phyloP scores from a whole-genome alignment of 2,329 filamentous ascomycete species.

The Fusarium sp. region DNA sequence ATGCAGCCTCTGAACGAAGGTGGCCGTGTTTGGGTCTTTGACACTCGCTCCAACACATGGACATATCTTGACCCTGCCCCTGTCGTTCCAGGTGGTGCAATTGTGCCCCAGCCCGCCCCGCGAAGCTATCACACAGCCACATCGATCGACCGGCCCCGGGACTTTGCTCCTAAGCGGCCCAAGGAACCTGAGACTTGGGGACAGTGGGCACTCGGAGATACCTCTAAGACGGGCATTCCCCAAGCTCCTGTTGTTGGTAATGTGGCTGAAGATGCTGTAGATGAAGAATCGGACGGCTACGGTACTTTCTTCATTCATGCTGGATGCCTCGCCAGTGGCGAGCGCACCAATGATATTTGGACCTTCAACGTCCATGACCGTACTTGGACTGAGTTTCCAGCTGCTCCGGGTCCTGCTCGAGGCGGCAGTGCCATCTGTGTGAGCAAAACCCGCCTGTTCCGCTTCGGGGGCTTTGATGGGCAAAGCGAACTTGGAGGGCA shows the following conservation, averaged over 20 bases:
- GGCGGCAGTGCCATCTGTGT: conserved; percentile 75
- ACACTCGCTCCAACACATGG: conserved; percentile 73
- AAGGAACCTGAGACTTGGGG: conserved; percentile 59
- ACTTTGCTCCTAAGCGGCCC: conserved; percentile 52
- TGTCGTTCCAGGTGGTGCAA: conserved; percentile 53
- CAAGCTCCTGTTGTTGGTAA: conserved; percentile 67
- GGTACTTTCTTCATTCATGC: conserved; percentile 81
- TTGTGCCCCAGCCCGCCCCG: conserved; percentile 62
- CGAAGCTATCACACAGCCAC: conserved; percentile 77
- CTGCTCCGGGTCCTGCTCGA: conserved; percentile 72
- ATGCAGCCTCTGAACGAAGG: conserved; percentile 78
- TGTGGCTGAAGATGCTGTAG: conserved; percentile 66
- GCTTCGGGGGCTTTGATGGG: conserved; percentile 85
- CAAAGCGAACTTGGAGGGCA: conserved; percentile 73
- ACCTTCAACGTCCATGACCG: conserved; percentile 73
- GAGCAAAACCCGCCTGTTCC: conserved; percentile 71
- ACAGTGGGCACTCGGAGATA: conserved; percentile 65
- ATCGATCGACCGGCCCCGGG: conserved; percentile 65
- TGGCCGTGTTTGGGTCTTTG: conserved; percentile 80
- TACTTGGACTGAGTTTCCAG: conserved; percentile 73
- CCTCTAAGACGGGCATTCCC: conserved; percentile 63
- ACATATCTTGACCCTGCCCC: conserved; percentile 66
- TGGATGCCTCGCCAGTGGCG: conserved; percentile 72
- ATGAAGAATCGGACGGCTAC: conserved; percentile 69
- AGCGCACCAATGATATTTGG: conserved; percentile 77